Base-by-base conservation (phyloP, 768 basidiomycete genomes). In the Lactarius deliciosus region DNA sequence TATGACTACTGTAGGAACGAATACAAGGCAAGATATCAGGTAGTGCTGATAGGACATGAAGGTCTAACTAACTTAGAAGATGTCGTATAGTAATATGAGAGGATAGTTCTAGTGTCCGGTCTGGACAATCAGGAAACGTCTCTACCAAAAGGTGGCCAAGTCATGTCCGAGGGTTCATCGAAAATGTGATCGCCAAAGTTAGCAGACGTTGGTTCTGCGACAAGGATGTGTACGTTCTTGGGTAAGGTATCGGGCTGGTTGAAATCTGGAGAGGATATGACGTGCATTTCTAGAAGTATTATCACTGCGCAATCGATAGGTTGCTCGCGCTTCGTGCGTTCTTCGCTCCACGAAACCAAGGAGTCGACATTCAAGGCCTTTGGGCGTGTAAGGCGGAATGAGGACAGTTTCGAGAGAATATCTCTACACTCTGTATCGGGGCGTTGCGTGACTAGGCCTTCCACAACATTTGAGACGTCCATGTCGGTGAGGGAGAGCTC, bases 111-210 rank as follows among this genome's bases (percentile, higher is more conserved):
- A 28, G 36, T 40, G 22, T 57, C 41, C 16, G 18, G n/a, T 57
- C 28, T 15, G 18, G n/a, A 7, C 10, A 38, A 38, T 67, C 40
- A 67, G 57, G 38, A 43, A 40, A 60, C 40, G 25, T 70, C 69
- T 59, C 60, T 70, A 50, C 69, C 69, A 57, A 70, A 70, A 22
- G 69, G 67, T 32, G 54, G 59, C 16, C 60, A 68, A 38, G 58
- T 69, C 69, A 70, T 68, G 57, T 68, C 64, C 25, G 55, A 30
- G n/a, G 69, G 69, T 32, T 70, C 68, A 41, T 68, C 64, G 53
- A 69, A 70, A 18, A 45, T 32, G 25, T 38, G 40, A 59, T 59
- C 63, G 34, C 16, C 4, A 7, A 45, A 6, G 50, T 55, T 54
- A 25, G 32, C 32, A 15, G 20, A 30, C 13, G 53, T 45, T n/a